Evolutionary conservation across 2,329 filamentous ascomycete genomes (phyloP).

Genomic region (Calonectria crousiana): DNA sequence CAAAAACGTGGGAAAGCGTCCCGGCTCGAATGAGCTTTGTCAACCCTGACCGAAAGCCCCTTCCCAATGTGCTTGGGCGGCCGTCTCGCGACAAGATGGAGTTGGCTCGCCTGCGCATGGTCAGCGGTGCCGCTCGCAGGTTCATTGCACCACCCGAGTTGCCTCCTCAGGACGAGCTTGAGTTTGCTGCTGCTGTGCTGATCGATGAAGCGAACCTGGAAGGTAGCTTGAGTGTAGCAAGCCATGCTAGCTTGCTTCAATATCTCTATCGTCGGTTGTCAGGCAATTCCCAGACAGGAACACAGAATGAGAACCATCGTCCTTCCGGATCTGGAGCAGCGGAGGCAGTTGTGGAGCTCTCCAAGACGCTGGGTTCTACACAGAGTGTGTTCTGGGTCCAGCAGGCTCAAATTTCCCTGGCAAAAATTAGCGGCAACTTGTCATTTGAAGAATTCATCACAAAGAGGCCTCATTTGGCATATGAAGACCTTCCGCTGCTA

Average conservation of each 20-base stretch:
- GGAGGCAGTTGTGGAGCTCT: conserved; percentile 32
- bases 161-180: conserved; percentile 33
- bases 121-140: conserved; percentile 29
- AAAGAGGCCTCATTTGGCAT: conserved; percentile 35
- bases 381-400: conserved; percentile 47
- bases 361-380: conserved; percentile 32
- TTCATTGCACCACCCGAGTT: conserved; percentile 4
- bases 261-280: conserved; percentile 24
- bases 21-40: conserved; percentile 43
- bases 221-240: conserved; percentile 29
- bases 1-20: conserved; percentile 42
- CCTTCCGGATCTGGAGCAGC: conserved; percentile 23
- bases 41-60: conserved; percentile 42
- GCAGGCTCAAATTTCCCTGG: conserved; percentile 36
- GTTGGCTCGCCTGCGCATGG: conserved; percentile 34
- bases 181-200: conserved; percentile 36
- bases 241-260: conserved; percentile 33
- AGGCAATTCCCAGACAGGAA: neutral
- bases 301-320: neutral
- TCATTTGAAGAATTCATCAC: conserved; percentile 40
- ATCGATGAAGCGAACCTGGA: conserved; percentile 36
- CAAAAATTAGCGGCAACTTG: neutral
- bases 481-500: conserved; percentile 42
- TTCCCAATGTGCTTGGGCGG: conserved; percentile 42
- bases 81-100: conserved; percentile 32